Evolutionary conservation across 176 grass and related monocot genomes (phyloP), one percentile per base, ranked within the genome.

Genomic region (Oryza glumipatula): DNA sequence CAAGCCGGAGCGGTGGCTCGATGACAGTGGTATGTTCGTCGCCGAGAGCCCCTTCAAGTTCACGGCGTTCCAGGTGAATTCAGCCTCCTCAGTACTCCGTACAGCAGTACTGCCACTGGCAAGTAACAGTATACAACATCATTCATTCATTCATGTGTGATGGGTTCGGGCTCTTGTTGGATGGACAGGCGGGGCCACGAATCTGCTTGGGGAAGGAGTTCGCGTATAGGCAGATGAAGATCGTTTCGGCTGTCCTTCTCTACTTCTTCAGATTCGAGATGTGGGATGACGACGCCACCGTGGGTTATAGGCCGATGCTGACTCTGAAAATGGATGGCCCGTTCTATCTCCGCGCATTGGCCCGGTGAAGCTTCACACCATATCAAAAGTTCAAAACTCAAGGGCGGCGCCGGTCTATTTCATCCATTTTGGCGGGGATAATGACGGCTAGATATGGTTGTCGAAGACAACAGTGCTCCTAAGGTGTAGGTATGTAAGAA

Each of bases 131-230:
- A 32, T 32, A 32, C 30, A 32, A 32, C 30, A 32, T 32, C 30
- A 30, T 30, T 30, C 30, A 2, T 3, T 19, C 16, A 19, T 56
- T 56, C 17, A 54, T 41, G 14, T 21, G 54, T 84, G 52, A 84
- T 32, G 21, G 15, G 76, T n/a, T 63, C 67, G 4, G 30, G 8
- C 1, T 88, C 9, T 71, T 76, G 11, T 67, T 38, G 5, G 1
- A 13, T 12, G 3, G 6, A 13, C 67, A 92, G 95, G 95, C 92
- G 2, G 95, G 95, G 6, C 92, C 92, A 73, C 86, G 95, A 6
- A 81, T 97, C 21, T 97, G 95, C 58, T 73, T 97, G 78, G 95
- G 95, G 2, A 97, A 89, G 82, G 95, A 94, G n/a, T 97, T 97
- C 32, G 95, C 95, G 3, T 97, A 94, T 49, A 88, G 92, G 30